A percentile compares a stretch with the other conserved stretches of the same genome.
These are phyloP conservation scores for Maudiozyma saulgeensis DNA, from an alignment of 805 yeast genomes.

Conservation along the genomic window DNA sequence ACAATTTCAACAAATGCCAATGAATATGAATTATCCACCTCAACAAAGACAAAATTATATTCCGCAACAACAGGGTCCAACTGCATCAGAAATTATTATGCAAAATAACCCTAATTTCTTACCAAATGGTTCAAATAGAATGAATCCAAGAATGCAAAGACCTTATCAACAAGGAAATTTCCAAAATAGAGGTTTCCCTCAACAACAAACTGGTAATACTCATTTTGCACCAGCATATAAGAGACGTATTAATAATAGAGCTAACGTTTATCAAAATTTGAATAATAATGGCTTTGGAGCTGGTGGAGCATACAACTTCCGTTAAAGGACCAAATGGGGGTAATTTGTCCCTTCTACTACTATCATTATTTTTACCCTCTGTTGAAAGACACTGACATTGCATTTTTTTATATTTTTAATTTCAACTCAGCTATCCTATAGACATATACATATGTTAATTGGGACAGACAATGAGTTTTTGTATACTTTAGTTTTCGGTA, in stretches of 20 bases:
- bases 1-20: neutral
- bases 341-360: neutral
- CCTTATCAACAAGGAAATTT: neutral
- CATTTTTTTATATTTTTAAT: too few relatives aligned
- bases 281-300: constrained; percentile 38
- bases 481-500: neutral
- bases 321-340: constrained; percentile 12
- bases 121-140: constrained; percentile 1
- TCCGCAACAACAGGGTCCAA: constrained; percentile 14
- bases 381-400: too few relatives aligned
- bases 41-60: constrained; percentile 3
- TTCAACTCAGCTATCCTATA: too few relatives aligned
- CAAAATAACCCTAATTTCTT: constrained; percentile 42
- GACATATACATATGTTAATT: too few relatives aligned
- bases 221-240: constrained; percentile 34
- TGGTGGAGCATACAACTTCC: constrained; percentile 39
- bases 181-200: neutral
- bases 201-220: constrained; percentile 4
- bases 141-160: constrained; percentile 2
- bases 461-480: too few relatives aligned
- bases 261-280: constrained; percentile 16
- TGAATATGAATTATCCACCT: neutral
- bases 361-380: too few relatives aligned
- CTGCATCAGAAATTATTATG: constrained; percentile 35
- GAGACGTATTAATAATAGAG: constrained; percentile 24